Percentiles rank a stretch among this genome's conserved stretches.
These are phyloP conservation scores for Sporothrix euskadiensis DNA, from an alignment of 2,329 filamentous ascomycete species.

Conservation along the genomic window DNA sequence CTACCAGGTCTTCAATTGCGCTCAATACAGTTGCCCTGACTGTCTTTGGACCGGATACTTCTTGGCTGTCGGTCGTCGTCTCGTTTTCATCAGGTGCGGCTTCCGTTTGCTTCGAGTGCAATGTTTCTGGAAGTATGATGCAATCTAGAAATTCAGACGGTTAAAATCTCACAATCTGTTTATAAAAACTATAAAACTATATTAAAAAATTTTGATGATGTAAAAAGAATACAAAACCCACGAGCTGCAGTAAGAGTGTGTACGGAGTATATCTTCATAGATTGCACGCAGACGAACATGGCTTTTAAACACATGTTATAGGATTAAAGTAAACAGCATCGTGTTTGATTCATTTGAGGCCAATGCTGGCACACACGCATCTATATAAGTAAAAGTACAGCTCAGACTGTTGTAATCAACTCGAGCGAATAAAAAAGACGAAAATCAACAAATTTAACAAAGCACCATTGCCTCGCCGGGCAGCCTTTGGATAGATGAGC, in stretches of 20 bases:
- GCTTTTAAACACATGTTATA: no score
- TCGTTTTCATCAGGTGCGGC: not conserved
- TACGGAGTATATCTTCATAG: no score
- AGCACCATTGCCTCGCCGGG: conserved; percentile 5
- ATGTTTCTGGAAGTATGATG: not conserved
- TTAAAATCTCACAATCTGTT: no score
- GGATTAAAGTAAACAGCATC: not conserved
- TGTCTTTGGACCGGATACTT: not conserved
- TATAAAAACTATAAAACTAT: no score
- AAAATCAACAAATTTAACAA: not conserved
- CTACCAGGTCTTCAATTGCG: not conserved
- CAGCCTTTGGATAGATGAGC: not conserved
- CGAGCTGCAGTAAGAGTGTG: no score
- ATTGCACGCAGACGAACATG: no score
- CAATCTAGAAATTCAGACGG: not conserved
- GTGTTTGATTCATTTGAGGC: not conserved
- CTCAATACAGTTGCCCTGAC: not conserved
- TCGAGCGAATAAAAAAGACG: not conserved
- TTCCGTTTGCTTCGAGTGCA: not conserved
- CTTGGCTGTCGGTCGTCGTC: not conserved
- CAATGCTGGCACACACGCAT: conserved; percentile 1
- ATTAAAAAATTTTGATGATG: no score
- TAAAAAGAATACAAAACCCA: no score
- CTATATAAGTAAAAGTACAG: not conserved
- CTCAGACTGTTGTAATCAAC: not conserved